Evolutionary conservation across 2,329 filamentous ascomycete genomes (phyloP).

Genomic region (Fusarium newnesense): DNA sequence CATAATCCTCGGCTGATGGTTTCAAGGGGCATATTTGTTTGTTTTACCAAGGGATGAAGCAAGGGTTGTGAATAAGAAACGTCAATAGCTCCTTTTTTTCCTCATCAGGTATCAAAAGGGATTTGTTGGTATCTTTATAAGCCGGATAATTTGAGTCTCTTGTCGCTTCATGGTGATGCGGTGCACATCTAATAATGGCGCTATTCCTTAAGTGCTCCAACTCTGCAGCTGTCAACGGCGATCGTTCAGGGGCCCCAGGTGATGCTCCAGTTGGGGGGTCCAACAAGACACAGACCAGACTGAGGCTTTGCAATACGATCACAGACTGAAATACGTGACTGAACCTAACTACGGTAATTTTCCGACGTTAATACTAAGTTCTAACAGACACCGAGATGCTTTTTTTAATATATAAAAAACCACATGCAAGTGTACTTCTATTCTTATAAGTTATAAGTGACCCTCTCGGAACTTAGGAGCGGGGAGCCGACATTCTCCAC

Average conservation of each 20-base stretch:
- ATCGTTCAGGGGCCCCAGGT: conserved; percentile 33
- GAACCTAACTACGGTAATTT: not conserved
- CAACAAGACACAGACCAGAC: not conserved
- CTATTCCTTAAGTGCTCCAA: conserved; percentile 32
- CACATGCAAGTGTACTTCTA: not conserved
- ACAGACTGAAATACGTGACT: not conserved
- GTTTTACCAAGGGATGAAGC: conserved; percentile 6
- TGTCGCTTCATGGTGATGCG: not conserved
- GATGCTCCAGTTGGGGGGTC: not conserved
- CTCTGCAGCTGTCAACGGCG: conserved; percentile 35
- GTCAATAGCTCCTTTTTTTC: not conserved
- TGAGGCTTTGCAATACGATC: not conserved
- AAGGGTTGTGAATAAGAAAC: conserved; percentile 4
- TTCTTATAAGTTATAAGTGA: not conserved
- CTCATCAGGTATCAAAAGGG: not conserved
- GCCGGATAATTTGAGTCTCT: not conserved
- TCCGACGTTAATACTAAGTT: not conserved
- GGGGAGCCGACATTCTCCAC: conserved; percentile 5
- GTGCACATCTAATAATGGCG: conserved; percentile 9
- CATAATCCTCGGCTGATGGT: conserved; percentile 44
- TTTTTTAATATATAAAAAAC: not conserved
- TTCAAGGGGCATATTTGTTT: conserved; percentile 23
- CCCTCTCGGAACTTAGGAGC: not conserved
- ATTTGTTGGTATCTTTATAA: not conserved
- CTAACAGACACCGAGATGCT: not conserved